phyloP scores from a whole-genome alignment of 1,284 basidiomycete species.

The Fomitopsis palustris region DNA sequence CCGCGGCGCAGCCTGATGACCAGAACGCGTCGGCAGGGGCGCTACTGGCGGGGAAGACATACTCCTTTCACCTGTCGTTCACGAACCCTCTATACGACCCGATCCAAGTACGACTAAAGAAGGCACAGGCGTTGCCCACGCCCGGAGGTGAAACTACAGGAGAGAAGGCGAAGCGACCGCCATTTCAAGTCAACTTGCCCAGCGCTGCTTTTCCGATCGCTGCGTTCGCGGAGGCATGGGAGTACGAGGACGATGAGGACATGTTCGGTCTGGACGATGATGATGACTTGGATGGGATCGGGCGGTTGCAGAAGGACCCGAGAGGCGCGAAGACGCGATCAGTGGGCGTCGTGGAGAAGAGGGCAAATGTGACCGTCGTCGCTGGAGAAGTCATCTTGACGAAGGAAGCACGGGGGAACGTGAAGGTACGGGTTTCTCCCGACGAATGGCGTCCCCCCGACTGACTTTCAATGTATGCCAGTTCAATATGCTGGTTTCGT shows the following conservation, averaged over 20 bases:
- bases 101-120: constrained; percentile 82
- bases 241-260: constrained; percentile 90
- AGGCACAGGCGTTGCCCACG: constrained; percentile 37
- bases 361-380: constrained; percentile 83
- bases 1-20: constrained; percentile 40
- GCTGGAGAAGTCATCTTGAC: constrained; percentile 80
- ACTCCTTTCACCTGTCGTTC: constrained; percentile 84
- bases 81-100: constrained; percentile 94
- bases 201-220: constrained; percentile 76
- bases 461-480: constrained; percentile 29
- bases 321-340: constrained; percentile 52
- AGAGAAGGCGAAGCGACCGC: constrained; percentile 59
- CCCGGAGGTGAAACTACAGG: constrained; percentile 32
- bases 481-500: constrained; percentile 92
- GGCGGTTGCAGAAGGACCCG: constrained; percentile 39
- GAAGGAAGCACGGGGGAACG: constrained; percentile 67
- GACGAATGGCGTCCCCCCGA: constrained; percentile 13
- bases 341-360: constrained; percentile 78
- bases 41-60: constrained; percentile 73
- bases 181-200: constrained; percentile 77
- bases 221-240: constrained; percentile 92
- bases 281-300: constrained; percentile 39
- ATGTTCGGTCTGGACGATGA: constrained; percentile 77
- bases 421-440: constrained; percentile 53
- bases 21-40: constrained; percentile 34